Evolutionary conservation across 1,139 yeast species (phyloP).

Genomic region (Candida albicans): DNA sequence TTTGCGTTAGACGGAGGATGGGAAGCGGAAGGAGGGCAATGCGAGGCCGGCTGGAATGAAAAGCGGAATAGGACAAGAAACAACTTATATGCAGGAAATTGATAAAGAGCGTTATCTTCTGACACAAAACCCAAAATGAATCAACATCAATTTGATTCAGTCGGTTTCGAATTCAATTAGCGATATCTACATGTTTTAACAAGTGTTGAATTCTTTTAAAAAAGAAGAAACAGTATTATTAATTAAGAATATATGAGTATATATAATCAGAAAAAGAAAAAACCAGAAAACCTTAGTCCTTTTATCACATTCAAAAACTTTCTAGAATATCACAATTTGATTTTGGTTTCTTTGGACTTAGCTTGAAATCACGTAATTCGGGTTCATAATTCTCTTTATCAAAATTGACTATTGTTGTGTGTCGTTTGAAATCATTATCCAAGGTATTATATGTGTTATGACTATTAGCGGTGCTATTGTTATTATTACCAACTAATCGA

Average conservation of each 20-base stretch:
- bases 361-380: slow-evolving; percentile 24
- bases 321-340: slow-evolving; percentile 12
- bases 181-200: too few species aligned
- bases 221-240: not conserved
- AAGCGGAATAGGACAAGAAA: too few species aligned
- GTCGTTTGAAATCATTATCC: slow-evolving; percentile 2
- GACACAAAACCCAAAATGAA: too few species aligned
- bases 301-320: slow-evolving; percentile 1
- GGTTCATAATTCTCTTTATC: slow-evolving; percentile 22
- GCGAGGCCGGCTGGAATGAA: too few species aligned
- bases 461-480: slow-evolving; percentile 1
- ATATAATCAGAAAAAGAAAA: not conserved
- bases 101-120: too few species aligned
- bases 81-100: too few species aligned
- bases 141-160: too few species aligned
- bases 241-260: not conserved
- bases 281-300: not conserved
- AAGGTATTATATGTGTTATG: not conserved
- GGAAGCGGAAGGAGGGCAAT: too few species aligned
- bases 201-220: too few species aligned
- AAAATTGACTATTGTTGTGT: not conserved
- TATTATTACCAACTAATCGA: slow-evolving; percentile 38
- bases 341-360: slow-evolving; percentile 21
- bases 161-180: too few species aligned
- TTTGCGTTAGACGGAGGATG: too few species aligned